Base-by-base conservation (phyloP, 768 basidiomycete genomes). In the Neoboletus magnificus region DNA sequence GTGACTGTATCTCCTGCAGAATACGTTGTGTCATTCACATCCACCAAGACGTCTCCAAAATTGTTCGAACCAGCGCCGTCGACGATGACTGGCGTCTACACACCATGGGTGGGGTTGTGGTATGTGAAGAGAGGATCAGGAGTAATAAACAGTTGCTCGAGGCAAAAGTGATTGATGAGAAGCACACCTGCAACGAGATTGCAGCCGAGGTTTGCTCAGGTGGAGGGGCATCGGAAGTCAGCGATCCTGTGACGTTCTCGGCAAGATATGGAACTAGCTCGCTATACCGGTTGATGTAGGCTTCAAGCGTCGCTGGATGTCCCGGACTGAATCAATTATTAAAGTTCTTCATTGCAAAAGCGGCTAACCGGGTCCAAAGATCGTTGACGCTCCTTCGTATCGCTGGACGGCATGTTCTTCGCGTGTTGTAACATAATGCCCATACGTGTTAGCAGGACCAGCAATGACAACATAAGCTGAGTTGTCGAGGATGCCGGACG, bases 361-460 rank as follows among this genome's bases (percentile, higher is more conserved):
- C 20, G 5, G 76, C 85, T 67, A 60, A 90, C 90, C 80, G 55
- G 78, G 82, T 37, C 90, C 89, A 69, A 83, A 91, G 43, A 91
- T 76, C 10, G 87, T 91, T 42, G 89, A 90, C 1, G 87, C 89
- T 48, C 89, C 90, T 71, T 91, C 90, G 61, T 90, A 90, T 48
- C 90, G 78, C 69, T 91, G 90, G 15, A 87, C 71, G 23, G 77
- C 71, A 66, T 89, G 91, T 68, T 89, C 88, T 68, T 91, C 87
- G 11, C 73, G 77, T 29, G 87, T 90, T 2, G 87, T 74, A 49
- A 89, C 76, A 66, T 90, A 89, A 71, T 90, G 89, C 0, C 75
- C 81, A 64, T 91, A 91, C 6, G 87, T 85, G 60, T 91, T 91
- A 6, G 87, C 88, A n/a, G 90, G 90, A 15, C 88, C 90, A 15